Conservation (phyloP, 371 early-diverging fungal species). For the Rhizopus delemar region DNA sequence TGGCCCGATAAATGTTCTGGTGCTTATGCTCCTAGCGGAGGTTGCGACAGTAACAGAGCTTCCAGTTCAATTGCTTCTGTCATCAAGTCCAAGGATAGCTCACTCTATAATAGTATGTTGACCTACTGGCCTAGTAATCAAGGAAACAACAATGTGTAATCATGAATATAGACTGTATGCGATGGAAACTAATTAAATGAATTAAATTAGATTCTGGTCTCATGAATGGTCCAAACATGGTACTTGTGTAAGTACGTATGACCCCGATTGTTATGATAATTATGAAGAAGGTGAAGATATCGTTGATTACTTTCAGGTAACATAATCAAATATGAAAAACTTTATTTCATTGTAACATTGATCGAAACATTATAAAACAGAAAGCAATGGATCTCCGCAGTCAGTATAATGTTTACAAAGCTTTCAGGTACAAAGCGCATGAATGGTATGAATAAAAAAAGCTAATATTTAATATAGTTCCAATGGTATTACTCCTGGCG, state of each 20-base stretch:
- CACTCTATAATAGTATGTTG: slow-evolving; percentile 25
- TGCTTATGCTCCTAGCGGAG: slow-evolving; percentile 27
- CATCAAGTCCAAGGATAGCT: slow-evolving; percentile 19
- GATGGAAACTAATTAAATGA: not conserved
- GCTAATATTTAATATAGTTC: slow-evolving; percentile 21
- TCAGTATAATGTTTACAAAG: not conserved
- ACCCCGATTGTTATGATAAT: slow-evolving; percentile 31
- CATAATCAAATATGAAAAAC: not conserved
- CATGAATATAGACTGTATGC: not conserved
- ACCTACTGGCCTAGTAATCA: slow-evolving; percentile 45
- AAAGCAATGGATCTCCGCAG: not conserved
- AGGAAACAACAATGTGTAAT: slow-evolving; percentile 37
- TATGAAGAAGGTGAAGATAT: slow-evolving; percentile 10
- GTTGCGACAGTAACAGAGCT: slow-evolving; percentile 34
- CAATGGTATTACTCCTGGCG: slow-evolving; percentile 48
- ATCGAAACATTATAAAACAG: not conserved
- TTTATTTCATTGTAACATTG: not conserved
- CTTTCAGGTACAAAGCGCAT: not conserved
- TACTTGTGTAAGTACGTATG: slow-evolving; percentile 45
- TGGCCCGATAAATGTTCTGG: slow-evolving; percentile 50
- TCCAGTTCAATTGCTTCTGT: slow-evolving; percentile 27
- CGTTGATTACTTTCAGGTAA: slow-evolving; percentile 9
- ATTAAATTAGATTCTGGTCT: slow-evolving; percentile 46
- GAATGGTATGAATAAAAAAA: not conserved
- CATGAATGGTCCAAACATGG: slow-evolving; percentile 50